These are phyloP conservation scores for Boletellus deceptivus DNA, from an alignment of 1,284 basidiomycete genomes.

Conservation along the genomic window DNA sequence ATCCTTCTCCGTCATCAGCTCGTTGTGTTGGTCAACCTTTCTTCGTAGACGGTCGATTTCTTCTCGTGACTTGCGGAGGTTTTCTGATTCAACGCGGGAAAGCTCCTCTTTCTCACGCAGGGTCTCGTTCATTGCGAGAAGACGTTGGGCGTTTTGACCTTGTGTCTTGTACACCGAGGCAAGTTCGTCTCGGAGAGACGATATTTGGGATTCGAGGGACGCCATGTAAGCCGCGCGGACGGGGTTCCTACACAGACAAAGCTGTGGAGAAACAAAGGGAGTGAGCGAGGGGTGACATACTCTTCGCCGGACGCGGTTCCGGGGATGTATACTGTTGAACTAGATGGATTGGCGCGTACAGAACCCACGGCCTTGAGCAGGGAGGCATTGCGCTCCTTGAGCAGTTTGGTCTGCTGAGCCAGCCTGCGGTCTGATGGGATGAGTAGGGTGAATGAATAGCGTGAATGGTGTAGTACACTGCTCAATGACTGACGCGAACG, in stretches of 20 bases:
- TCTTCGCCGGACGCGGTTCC: constrained; percentile 62
- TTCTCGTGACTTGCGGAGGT: constrained; percentile 66
- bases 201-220: constrained; percentile 92
- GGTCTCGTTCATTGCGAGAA: constrained; percentile 91
- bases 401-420: constrained; percentile 83
- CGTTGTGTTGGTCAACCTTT: constrained; percentile 82
- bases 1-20: constrained; percentile 86
- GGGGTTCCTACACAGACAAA: constrained; percentile 56
- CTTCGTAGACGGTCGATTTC: constrained; percentile 69
- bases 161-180: constrained; percentile 95
- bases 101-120: constrained; percentile 89
- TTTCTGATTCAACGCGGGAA: constrained; percentile 74
- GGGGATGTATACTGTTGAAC: constrained; percentile 60
- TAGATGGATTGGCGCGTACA: constrained; percentile 63
- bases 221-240: constrained; percentile 84
- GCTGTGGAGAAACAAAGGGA: constrained; percentile 12
- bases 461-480: constrained; percentile 64
- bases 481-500: constrained; percentile 82
- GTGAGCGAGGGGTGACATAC: constrained; percentile 41
- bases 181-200: constrained; percentile 85
- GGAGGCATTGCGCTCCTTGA: constrained; percentile 87
- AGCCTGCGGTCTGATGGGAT: constrained; percentile 72
- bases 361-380: constrained; percentile 76
- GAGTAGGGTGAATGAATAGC: constrained; percentile 13
- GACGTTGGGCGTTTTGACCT: constrained; percentile 90